Evolutionary conservation across 305 asterid species (phyloP).

Genomic region (Fraxinus nigra): DNA sequence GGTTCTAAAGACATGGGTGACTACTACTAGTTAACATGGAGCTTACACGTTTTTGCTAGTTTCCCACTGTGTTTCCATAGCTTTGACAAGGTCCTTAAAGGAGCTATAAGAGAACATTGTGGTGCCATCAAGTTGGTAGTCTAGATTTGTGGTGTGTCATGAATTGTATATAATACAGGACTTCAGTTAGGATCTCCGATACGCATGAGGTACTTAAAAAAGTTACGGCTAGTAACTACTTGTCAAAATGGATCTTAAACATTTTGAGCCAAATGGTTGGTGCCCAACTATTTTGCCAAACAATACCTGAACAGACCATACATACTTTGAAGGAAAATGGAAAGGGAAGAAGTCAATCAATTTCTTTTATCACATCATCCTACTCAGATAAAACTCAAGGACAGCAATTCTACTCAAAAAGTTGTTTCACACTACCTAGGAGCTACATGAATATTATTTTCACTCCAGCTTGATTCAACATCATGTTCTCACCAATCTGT

Average conservation of each 20-base stretch:
- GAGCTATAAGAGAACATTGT: neutral
- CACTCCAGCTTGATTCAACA: neutral
- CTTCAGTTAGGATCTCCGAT: neutral
- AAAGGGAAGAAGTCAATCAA: neutral
- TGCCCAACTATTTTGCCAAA: neutral
- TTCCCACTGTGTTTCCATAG: neutral
- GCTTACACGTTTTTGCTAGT: neutral
- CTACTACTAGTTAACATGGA: neutral
- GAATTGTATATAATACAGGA: neutral
- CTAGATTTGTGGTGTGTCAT: neutral
- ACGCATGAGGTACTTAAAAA: neutral
- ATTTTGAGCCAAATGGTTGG: conserved; percentile 7
- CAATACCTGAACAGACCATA: neutral
- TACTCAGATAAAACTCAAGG: neutral
- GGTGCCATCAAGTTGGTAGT: neutral
- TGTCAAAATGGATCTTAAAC: neutral
- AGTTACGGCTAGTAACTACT: neutral
- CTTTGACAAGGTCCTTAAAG: neutral
- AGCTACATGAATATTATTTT: conserved; percentile 4
- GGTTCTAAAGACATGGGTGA: neutral
- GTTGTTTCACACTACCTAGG: neutral
- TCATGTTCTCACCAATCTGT: neutral
- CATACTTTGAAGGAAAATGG: neutral
- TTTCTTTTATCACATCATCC: neutral
- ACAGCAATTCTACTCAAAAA: conserved; percentile 10